Evolutionary conservation across 1,284 basidiomycete genomes (phyloP).

Genomic region (Takashimella koratensis): DNA sequence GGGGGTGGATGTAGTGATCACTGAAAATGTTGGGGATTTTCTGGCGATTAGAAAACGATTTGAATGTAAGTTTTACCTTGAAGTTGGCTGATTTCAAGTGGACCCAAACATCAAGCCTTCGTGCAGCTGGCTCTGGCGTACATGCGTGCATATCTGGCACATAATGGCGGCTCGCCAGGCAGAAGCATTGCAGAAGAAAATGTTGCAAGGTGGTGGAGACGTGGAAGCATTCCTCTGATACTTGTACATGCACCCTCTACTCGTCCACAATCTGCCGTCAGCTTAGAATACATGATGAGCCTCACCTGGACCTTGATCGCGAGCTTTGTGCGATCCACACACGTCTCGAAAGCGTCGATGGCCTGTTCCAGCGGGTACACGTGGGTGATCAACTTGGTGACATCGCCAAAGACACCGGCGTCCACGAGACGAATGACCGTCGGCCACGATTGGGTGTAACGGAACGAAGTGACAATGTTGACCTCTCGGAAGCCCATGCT

Average conservation of each 20-base stretch:
- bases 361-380: slow-evolving; percentile 45
- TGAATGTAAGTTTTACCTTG: no score
- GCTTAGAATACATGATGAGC: slow-evolving; percentile 14
- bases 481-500: slow-evolving; percentile 30
- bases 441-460: slow-evolving; percentile 46
- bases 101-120: background rate
- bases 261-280: background rate
- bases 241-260: background rate
- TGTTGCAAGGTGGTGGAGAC: background rate
- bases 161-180: background rate
- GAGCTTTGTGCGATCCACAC: slow-evolving; percentile 38
- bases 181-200: background rate
- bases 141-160: background rate
- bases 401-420: slow-evolving; percentile 43
- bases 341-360: slow-evolving; percentile 47
- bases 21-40: no score
- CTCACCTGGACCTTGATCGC: slow-evolving; percentile 50
- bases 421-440: slow-evolving; percentile 44
- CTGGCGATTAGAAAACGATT: no score
- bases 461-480: slow-evolving; percentile 39
- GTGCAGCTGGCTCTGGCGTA: background rate
- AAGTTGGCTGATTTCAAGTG: no score
- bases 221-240: background rate
- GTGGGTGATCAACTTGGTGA: slow-evolving; percentile 47
- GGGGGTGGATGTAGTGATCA: no score